Evolutionary conservation across 805 yeast species (phyloP).

Genomic region (Kluyveromyces starmeri): DNA sequence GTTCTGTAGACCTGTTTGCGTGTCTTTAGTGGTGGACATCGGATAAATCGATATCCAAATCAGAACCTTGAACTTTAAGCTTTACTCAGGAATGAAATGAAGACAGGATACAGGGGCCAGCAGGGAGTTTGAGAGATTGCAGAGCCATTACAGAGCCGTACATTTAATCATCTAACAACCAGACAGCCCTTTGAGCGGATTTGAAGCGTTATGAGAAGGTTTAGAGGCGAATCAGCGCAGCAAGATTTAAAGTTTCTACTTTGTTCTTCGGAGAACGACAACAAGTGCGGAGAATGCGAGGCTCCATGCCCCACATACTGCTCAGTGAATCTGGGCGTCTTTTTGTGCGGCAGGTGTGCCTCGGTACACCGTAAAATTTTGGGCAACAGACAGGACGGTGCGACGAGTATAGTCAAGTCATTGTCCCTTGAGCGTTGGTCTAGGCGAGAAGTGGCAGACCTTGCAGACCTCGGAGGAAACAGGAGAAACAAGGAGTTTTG

Average conservation of each 20-base stretch:
- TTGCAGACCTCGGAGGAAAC: slow-evolving; percentile 45
- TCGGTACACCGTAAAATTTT: slow-evolving; percentile 57
- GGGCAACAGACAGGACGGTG: slow-evolving; percentile 35
- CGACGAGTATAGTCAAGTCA: slow-evolving; percentile 59
- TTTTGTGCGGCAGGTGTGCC: slow-evolving; percentile 81
- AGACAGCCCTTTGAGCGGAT: too few species aligned
- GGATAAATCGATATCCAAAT: too few species aligned
- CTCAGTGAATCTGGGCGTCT: slow-evolving; percentile 45
- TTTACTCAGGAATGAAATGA: too few species aligned
- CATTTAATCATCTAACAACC: too few species aligned
- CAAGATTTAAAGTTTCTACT: slow-evolving; percentile 49
- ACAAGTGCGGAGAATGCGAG: slow-evolving; percentile 75
- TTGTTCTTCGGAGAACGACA: slow-evolving; percentile 49
- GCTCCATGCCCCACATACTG: slow-evolving; percentile 48
- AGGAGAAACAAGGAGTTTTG: slow-evolving; percentile 49
- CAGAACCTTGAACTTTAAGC: too few species aligned
- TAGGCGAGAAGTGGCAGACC: slow-evolving; percentile 41
- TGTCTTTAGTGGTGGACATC: too few species aligned
- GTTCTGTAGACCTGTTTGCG: too few species aligned
- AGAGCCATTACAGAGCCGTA: too few species aligned
- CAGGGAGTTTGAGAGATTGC: too few species aligned
- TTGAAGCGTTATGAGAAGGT: not conserved
- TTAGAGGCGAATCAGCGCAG: slow-evolving; percentile 25
- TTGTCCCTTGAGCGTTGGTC: slow-evolving; percentile 68
- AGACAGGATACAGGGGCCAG: too few species aligned